Evolutionary conservation across 768 basidiomycete genomes (phyloP).

Genomic region (Amanita polypyramis): DNA sequence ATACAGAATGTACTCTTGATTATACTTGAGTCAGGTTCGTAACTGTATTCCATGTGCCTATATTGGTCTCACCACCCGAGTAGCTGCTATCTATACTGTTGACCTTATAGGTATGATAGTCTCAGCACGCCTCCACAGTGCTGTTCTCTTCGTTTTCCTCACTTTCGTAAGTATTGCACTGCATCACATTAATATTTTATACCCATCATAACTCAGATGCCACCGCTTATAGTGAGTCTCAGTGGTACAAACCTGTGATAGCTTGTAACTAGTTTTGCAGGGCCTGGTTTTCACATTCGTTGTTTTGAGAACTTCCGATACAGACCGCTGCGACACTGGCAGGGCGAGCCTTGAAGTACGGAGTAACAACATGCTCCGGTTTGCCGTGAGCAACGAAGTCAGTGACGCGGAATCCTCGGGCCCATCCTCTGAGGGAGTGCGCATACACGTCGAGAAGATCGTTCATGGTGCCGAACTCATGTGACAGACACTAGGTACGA

Average conservation of each 20-base stretch:
- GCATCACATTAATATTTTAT: not conserved
- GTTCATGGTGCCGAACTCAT: no score
- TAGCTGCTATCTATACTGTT: slow-evolving; percentile 2
- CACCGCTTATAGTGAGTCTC: not conserved
- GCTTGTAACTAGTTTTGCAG: not conserved
- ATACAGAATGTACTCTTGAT: not conserved
- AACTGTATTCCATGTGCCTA: not conserved
- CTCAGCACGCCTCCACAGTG: not conserved
- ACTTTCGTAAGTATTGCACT: not conserved
- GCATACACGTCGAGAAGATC: no score
- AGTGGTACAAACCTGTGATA: not conserved
- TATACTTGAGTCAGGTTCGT: slow-evolving; percentile 6
- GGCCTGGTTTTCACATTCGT: slow-evolving; percentile 4
- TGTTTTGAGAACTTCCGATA: not conserved
- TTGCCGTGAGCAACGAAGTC: no score
- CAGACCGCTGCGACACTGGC: no score
- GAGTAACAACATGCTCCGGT: no score
- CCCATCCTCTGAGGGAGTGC: no score
- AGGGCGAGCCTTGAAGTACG: no score
- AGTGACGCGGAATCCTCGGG: no score
- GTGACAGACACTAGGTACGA: no score
- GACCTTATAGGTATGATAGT: slow-evolving; percentile 2
- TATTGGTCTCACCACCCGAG: not conserved
- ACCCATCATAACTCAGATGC: not conserved
- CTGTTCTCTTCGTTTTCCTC: slow-evolving; percentile 3